A percentile compares a stretch with the other conserved stretches of the same genome.
phyloP scores from a whole-genome alignment of 2,329 filamentous ascomycete genomes.

The Nemania sp. region DNA sequence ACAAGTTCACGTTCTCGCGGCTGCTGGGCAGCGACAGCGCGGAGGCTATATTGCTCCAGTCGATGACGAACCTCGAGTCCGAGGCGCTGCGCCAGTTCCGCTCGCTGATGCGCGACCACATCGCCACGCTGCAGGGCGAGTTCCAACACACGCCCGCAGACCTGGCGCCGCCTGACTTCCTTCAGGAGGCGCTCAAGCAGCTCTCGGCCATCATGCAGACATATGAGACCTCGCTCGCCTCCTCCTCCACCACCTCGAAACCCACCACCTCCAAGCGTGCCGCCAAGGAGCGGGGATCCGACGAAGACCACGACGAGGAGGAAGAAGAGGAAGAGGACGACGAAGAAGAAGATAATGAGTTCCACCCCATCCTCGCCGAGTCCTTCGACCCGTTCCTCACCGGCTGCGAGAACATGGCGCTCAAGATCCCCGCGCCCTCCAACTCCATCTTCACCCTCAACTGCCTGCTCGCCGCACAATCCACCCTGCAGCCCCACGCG shows the following conservation, averaged over 20 bases:
- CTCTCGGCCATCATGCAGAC: constrained; percentile 84
- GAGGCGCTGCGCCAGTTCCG: constrained; percentile 87
- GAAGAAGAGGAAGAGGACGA: constrained; percentile 41
- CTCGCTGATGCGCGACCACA: constrained; percentile 81
- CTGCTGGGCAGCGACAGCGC: constrained; percentile 69
- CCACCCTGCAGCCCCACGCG: constrained; percentile 66
- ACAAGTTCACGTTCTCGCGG: constrained; percentile 84
- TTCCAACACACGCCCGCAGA: constrained; percentile 77
- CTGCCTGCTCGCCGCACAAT: constrained; percentile 71
- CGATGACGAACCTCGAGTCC: constrained; percentile 75
- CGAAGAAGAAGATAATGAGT: constrained; percentile 72
- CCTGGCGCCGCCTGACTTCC: constrained; percentile 81
- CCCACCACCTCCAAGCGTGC: neutral
- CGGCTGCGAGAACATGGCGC: constrained; percentile 77
- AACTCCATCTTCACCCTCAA: constrained; percentile 78
- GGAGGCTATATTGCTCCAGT: constrained; percentile 75
- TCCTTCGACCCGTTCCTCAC: constrained; percentile 88
- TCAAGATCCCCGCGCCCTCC: constrained; percentile 68
- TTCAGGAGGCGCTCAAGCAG: constrained; percentile 82
- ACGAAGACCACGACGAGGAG: neutral
- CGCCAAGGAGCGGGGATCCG: constrained; percentile 4
- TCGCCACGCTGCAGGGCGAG: constrained; percentile 78
- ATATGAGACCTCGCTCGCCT: constrained; percentile 82
- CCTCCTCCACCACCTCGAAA: constrained; percentile 50
- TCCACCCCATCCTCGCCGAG: constrained; percentile 79